A percentile compares a stretch with the other conserved stretches of the same genome.
These are phyloP conservation scores for Pontederia crassipes DNA, from an alignment of 176 grass and related monocot species.

Conservation along the genomic window DNA sequence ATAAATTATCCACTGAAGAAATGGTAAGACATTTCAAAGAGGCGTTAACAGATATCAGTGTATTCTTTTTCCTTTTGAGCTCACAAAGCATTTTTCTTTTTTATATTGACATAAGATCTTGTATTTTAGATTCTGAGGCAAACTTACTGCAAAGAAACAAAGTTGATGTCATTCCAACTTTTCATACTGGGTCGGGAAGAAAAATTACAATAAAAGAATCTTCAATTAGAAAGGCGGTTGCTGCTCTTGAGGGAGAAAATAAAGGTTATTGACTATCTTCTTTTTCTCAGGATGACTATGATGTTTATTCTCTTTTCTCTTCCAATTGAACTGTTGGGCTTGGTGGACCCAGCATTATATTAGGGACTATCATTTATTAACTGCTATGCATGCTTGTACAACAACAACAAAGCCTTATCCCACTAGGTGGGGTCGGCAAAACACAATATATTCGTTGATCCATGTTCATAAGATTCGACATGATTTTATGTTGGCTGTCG, in stretches of 20 bases:
- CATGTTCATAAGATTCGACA: no score
- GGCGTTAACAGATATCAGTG: neutral
- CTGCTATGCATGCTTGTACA: no score
- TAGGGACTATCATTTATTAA: no score
- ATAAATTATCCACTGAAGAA: no score
- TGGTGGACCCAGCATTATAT: no score
- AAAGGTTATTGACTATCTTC: conserved; percentile 10
- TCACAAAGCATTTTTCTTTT: conserved; percentile 1
- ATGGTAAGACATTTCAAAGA: neutral
- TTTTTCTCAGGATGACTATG: neutral
- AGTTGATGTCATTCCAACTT: conserved; percentile 13
- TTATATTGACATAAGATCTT: conserved; percentile 11
- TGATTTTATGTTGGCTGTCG: no score
- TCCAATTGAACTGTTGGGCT: neutral
- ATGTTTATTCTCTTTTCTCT: neutral
- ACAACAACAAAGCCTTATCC: no score
- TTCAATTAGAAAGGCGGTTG: conserved; percentile 26
- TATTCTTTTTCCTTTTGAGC: neutral
- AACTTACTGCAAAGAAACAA: neutral
- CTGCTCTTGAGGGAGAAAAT: conserved; percentile 32
- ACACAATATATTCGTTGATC: no score
- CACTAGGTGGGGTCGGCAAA: no score
- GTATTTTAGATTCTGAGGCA: neutral
- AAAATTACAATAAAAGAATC: conserved; percentile 34
- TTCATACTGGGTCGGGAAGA: conserved; percentile 25